Conservation (phyloP, 768 basidiomycete species). For the Phaeotremella fagi region DNA sequence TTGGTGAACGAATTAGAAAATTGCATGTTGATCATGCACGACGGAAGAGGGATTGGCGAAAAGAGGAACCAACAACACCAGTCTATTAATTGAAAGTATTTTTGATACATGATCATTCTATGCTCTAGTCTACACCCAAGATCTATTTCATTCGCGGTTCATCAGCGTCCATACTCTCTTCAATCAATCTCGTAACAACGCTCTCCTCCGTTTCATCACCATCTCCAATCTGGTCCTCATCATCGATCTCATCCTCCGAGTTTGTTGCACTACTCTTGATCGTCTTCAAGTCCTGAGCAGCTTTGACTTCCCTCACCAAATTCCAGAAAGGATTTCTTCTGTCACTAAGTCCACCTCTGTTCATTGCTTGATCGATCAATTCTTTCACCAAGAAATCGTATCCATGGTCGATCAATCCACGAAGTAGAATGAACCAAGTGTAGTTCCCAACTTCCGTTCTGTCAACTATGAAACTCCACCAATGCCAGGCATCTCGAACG, state of each 20-base stretch:
- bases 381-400: slow-evolving; percentile 12
- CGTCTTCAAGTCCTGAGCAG: neutral
- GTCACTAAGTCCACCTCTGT: neutral
- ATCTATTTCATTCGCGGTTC: too few species aligned
- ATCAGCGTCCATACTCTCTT: too few species aligned
- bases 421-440: slow-evolving; percentile 6
- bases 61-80: too few species aligned
- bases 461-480: slow-evolving; percentile 1
- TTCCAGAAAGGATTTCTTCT: slow-evolving; percentile 6
- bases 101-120: too few species aligned
- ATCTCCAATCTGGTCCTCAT: neutral
- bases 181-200: too few species aligned
- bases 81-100: too few species aligned
- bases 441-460: neutral
- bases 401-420: neutral
- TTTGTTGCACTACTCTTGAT: neutral
- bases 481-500: slow-evolving; percentile 6
- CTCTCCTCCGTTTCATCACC: neutral
- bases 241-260: neutral
- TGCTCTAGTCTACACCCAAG: too few species aligned
- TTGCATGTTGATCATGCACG: too few species aligned
- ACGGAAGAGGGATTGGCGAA: too few species aligned
- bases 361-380: slow-evolving; percentile 7
- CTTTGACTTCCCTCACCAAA: neutral
- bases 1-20: too few species aligned